phyloP scores from a whole-genome alignment of 129 eudicot species.

The Flaveria linearis region DNA sequence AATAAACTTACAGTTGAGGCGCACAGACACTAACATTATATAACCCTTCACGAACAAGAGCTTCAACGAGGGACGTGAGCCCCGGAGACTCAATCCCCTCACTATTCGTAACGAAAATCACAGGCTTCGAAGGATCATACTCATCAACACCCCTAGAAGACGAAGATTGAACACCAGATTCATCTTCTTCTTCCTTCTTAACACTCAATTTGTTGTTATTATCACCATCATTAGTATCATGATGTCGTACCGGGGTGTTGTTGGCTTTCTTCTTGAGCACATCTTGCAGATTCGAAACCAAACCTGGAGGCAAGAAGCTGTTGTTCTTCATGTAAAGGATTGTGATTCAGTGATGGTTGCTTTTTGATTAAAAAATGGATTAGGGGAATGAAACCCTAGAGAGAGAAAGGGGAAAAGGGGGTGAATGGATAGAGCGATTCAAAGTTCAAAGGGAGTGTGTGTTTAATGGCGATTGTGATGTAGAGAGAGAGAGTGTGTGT shows the following conservation, averaged over 20 bases:
- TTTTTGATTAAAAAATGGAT: neutral
- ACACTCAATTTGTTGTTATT: conserved; percentile 24
- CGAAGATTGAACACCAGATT: conserved; percentile 33
- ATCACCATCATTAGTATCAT: neutral
- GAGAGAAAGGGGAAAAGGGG: conserved; percentile 25
- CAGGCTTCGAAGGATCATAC: conserved; percentile 51
- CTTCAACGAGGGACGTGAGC: conserved; percentile 59
- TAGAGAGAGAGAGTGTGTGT: conserved; percentile 12
- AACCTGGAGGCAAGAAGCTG: conserved; percentile 72
- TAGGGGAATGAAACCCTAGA: conserved; percentile 54
- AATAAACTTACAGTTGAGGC: conserved; percentile 65
- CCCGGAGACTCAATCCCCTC: conserved; percentile 93
- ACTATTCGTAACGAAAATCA: conserved; percentile 74
- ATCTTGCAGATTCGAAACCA: conserved; percentile 74
- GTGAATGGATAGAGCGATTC: conserved; percentile 48
- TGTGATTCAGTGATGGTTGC: conserved; percentile 24
- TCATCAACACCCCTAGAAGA: conserved; percentile 24
- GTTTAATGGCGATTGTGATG: conserved; percentile 23
- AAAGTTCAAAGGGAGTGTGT: conserved; percentile 12
- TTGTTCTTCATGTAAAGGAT: conserved; percentile 41
- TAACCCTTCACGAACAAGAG: conserved; percentile 62
- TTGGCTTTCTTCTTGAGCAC: conserved; percentile 53
- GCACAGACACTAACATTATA: conserved; percentile 83
- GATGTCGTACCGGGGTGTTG: conserved; percentile 21
- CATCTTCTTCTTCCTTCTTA: conserved; percentile 38